Evolutionary conservation across 495 filamentous ascomycete species (phyloP), one percentile per base, ranked within the genome.

Genomic region (Thozetella sp.): DNA sequence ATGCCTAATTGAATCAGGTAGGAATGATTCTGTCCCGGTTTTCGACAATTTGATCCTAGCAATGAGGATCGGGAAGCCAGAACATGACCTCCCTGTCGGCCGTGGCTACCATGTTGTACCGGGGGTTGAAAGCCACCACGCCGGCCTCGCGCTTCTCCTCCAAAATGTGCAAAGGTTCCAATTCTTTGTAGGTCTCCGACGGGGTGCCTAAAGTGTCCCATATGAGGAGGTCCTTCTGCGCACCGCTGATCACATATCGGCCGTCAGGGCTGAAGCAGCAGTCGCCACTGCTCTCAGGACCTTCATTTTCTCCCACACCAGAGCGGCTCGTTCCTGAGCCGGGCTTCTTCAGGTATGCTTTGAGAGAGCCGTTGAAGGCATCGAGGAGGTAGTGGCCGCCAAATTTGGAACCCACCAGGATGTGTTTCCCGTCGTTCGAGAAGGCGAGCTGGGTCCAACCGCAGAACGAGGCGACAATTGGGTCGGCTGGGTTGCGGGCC

Each of bases 371-470:
- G 30, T 90, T 83, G 73, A 97, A 98, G 1, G 96, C 91, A 71
- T 99, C 95, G 24, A 99, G 76, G 24, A 99, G 75, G 63, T 90
- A 95, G 66, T 98, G 96, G 2, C 92, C 91, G 45, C 80, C 79
- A 12, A 88, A 88, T 25, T 88, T 89, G 6, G 93, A 97, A 24
- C 90, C 88, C 25, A 98, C 63, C 22, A 99, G 83, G 55, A 99
- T 69, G 59, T 83, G 84, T 68, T 96, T 96, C 0, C 95, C 95
- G 68, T 99, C 94, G 68, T 98, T 98, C 53, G 90, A 90, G 69
- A 99, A 98, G 60, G 96, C 91, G 22, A 99, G 78, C 52, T 88
- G 89, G 2, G 88, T 95, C 93, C 94, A 98, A 19, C 73, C 82
- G 64, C 74, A 86, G 74, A 75, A 86, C 2, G 43, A n/a, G 4